phyloP scores from a whole-genome alignment of 2,329 filamentous ascomycete genomes.

The Arthrocladium fulminans region DNA sequence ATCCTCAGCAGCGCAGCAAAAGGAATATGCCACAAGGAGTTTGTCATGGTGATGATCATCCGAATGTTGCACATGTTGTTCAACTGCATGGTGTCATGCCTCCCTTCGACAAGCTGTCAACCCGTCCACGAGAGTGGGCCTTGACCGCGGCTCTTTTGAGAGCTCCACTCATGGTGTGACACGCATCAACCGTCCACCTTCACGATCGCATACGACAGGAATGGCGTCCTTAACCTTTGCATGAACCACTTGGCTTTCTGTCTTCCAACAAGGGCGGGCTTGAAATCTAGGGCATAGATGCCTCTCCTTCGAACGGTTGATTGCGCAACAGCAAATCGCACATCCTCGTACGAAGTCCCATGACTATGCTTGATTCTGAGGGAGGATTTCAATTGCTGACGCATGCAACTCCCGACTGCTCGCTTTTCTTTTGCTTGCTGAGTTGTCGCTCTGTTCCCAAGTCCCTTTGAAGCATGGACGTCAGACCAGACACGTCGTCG shows the following conservation, averaged over 20 bases:
- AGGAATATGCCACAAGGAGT: no score
- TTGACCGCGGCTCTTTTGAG: neutral
- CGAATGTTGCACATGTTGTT: no score
- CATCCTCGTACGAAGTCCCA: no score
- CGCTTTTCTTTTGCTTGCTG: constrained; percentile 11
- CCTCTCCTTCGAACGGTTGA: neutral
- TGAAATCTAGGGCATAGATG: constrained; percentile 3
- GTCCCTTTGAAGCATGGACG: constrained; percentile 16
- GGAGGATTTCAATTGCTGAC: neutral
- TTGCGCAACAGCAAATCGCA: neutral
- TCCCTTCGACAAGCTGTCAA: no score
- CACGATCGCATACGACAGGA: neutral
- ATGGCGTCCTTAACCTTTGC: no score
- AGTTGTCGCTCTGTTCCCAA: constrained; percentile 13
- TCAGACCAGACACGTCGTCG: constrained; percentile 21
- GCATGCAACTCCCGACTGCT: neutral
- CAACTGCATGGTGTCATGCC: no score
- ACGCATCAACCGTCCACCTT: neutral
- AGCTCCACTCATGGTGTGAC: constrained; percentile 3
- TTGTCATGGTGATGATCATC: no score
- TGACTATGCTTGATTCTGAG: no score
- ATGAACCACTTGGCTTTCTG: no score
- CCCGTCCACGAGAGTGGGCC: no score
- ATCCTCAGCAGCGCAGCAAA: no score
- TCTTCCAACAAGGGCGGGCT: no score